Percentiles rank a stretch among this genome's conserved stretches.
Evolutionary conservation across 306 rosid species (phyloP).

Genomic region (Purshia tridentata): DNA sequence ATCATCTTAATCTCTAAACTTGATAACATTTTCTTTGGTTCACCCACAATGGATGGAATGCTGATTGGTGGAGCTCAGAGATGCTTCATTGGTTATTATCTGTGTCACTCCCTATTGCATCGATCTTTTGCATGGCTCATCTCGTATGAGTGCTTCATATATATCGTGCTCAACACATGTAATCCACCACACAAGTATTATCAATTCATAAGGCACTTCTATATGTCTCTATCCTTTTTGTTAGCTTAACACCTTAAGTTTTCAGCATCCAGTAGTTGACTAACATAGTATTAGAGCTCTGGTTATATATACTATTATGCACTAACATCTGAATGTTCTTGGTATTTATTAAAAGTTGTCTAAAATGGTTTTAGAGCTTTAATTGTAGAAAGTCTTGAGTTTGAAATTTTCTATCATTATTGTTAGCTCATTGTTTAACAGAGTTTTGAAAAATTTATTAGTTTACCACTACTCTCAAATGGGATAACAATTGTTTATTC

Average conservation of each 20-base stretch:
- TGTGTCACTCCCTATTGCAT: neutral
- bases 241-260: neutral
- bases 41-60: neutral
- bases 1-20: neutral
- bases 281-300: no score
- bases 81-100: neutral
- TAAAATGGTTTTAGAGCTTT: no score
- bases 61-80: slow-evolving; percentile 11
- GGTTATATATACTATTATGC: neutral
- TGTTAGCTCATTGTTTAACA: no score
- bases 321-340: neutral
- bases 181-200: slow-evolving; percentile 34
- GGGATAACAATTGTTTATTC: no score
- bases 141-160: neutral
- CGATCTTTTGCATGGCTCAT: slow-evolving; percentile 2
- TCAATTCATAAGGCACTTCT: slow-evolving; percentile 7
- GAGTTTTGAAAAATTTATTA: no score
- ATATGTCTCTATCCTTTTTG: neutral
- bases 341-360: no score
- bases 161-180: slow-evolving; percentile 20
- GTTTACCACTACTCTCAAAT: no score
- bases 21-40: slow-evolving; percentile 12
- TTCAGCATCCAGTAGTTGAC: no score
- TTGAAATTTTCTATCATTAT: no score
- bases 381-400: no score